phyloP scores from a whole-genome alignment of 768 basidiomycete genomes.

The Termitomyces sp. region DNA sequence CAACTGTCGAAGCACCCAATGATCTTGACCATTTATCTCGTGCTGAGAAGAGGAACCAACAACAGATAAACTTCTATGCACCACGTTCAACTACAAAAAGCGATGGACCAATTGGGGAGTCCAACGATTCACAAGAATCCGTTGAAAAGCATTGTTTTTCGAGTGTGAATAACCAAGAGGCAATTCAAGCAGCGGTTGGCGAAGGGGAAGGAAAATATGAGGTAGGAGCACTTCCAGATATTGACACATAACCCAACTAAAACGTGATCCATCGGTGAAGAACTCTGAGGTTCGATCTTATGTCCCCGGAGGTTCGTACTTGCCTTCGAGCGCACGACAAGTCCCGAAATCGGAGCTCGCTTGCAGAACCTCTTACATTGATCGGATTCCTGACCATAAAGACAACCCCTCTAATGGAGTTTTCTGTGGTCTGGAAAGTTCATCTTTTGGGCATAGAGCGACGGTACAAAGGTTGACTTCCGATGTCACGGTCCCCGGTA shows the following conservation, averaged over 20 bases:
- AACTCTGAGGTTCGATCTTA: neutral
- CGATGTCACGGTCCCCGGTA: conserved; percentile 30
- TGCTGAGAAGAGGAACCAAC: neutral
- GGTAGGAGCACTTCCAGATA: neutral
- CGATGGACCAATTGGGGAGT: neutral
- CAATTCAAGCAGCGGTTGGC: neutral
- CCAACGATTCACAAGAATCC: too few relatives aligned
- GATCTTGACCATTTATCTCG: neutral
- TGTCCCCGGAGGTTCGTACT: neutral
- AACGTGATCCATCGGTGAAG: neutral
- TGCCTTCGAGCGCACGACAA: neutral
- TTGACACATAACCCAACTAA: neutral
- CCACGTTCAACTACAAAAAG: neutral
- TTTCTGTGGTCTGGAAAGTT: neutral
- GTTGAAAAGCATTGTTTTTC: neutral
- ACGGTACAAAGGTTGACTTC: conserved; percentile 23
- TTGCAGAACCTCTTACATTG: neutral
- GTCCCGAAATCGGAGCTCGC: neutral
- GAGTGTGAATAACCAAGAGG: neutral
- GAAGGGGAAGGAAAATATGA: neutral
- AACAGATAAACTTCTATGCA: neutral
- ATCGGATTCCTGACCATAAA: neutral
- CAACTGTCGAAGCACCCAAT: conserved; percentile 7
- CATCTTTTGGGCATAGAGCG: conserved; percentile 19
- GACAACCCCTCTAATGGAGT: conserved; percentile 12